A percentile compares a stretch with the other conserved stretches of the same genome.
These are phyloP conservation scores for Kwoniella europaea DNA, from an alignment of 768 basidiomycete species.

Conservation along the genomic window DNA sequence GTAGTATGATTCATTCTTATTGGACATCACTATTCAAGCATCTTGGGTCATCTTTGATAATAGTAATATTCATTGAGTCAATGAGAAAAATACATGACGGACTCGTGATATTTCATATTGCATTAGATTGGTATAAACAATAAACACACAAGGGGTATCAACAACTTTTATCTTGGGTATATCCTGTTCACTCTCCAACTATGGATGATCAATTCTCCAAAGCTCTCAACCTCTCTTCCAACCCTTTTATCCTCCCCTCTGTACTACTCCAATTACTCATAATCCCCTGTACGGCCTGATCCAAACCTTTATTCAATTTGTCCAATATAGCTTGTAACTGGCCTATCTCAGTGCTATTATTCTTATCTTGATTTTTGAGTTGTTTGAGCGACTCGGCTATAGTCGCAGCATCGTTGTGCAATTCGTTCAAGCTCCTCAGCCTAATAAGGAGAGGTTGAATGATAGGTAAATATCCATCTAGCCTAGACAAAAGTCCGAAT, in stretches of 20 bases:
- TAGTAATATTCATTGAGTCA: too few species aligned
- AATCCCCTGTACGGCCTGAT: slow-evolving; percentile 74
- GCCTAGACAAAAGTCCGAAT: slow-evolving; percentile 58
- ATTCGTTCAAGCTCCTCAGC: slow-evolving; percentile 75
- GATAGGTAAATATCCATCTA: slow-evolving; percentile 61
- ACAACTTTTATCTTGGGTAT: not conserved
- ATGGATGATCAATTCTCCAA: slow-evolving; percentile 11
- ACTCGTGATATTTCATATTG: not conserved
- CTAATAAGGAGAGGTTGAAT: slow-evolving; percentile 82
- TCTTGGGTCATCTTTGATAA: too few species aligned
- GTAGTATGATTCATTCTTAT: too few species aligned
- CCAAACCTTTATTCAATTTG: slow-evolving; percentile 76
- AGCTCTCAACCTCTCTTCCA: slow-evolving; percentile 41
- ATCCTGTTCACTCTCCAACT: not conserved
- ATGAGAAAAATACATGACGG: too few species aligned
- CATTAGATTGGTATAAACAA: not conserved
- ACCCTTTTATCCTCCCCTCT: slow-evolving; percentile 60
- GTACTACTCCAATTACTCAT: slow-evolving; percentile 67
- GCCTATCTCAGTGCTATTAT: slow-evolving; percentile 67
- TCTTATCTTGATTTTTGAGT: slow-evolving; percentile 68
- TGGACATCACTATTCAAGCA: too few species aligned
- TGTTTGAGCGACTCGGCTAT: slow-evolving; percentile 71
- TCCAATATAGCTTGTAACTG: slow-evolving; percentile 73
- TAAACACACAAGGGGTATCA: not conserved
- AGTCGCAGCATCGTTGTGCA: slow-evolving; percentile 80